Conservation (phyloP, 495 filamentous ascomycete species). For the Penicillium maclennaniae region DNA sequence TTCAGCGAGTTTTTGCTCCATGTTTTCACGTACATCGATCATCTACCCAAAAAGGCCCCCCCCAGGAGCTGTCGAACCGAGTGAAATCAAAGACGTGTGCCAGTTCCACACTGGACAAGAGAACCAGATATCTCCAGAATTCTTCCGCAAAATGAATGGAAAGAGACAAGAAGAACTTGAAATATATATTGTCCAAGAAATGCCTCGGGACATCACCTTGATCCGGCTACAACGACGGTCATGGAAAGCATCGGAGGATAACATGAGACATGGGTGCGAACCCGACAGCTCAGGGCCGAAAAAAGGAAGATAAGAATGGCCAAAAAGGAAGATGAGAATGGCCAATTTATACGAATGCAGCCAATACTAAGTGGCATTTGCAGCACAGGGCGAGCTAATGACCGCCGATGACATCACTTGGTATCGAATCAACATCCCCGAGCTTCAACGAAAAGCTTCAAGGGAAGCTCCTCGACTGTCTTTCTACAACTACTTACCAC, state of each 20-base stretch:
- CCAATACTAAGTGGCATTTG: neutral
- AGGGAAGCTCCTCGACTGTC: neutral
- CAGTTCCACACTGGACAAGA: neutral
- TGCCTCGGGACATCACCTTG: too few species aligned
- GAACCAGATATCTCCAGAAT: too few species aligned
- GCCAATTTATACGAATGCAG: neutral
- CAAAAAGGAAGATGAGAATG: neutral
- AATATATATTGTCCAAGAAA: too few species aligned
- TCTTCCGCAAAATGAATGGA: too few species aligned
- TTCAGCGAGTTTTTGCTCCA: too few species aligned
- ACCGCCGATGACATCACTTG: constrained; percentile 3
- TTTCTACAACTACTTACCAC: neutral
- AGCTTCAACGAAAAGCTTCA: neutral
- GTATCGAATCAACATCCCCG: constrained; percentile 3
- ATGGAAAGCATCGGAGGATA: too few species aligned
- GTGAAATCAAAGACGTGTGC: too few species aligned
- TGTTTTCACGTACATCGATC: too few species aligned
- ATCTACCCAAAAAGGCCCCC: too few species aligned
- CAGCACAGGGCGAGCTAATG: neutral
- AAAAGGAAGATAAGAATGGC: neutral
- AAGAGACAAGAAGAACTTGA: too few species aligned
- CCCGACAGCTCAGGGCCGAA: neutral
- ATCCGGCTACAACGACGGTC: too few species aligned
- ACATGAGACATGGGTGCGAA: neutral
- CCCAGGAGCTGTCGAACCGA: too few species aligned